These are phyloP conservation scores for Geranomyces michiganensis DNA, from an alignment of 192 early-diverging fungal species.

Conservation along the genomic window DNA sequence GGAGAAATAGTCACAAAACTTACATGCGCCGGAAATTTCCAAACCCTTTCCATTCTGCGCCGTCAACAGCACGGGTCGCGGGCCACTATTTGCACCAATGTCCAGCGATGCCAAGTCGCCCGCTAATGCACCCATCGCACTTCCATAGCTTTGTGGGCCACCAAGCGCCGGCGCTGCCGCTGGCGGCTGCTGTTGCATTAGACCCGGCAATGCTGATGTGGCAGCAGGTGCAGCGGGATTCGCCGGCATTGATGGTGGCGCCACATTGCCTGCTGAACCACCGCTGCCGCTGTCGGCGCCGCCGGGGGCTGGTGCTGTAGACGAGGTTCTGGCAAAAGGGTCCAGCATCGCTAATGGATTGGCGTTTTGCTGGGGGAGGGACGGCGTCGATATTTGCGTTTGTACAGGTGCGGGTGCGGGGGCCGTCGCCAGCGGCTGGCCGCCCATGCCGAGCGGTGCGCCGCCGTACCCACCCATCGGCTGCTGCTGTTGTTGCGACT, in stretches of 20 bases:
- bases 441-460: background rate
- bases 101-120: constrained; percentile 28
- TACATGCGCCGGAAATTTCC: constrained; percentile 38
- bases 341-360: constrained; percentile 33
- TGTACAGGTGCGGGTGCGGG: background rate
- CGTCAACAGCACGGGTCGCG: constrained; percentile 31
- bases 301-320: background rate
- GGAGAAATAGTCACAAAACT: constrained; percentile 16
- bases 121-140: background rate
- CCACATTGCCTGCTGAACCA: background rate
- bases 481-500: background rate
- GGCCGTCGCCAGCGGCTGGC: background rate
- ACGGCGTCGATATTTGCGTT: background rate
- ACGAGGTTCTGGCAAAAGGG: constrained; percentile 45
- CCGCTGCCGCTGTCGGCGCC: background rate
- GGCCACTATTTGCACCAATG: background rate
- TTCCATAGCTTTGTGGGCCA: background rate
- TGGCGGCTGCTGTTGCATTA: background rate
- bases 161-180: background rate
- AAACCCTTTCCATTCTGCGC: constrained; percentile 43
- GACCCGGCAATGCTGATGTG: background rate
- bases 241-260: too few relatives aligned
- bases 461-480: background rate
- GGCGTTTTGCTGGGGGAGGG: background rate
- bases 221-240: constrained; percentile 3